Evolutionary conservation across 768 basidiomycete genomes (phyloP).

Genomic region (Leucosporidium scottii): DNA sequence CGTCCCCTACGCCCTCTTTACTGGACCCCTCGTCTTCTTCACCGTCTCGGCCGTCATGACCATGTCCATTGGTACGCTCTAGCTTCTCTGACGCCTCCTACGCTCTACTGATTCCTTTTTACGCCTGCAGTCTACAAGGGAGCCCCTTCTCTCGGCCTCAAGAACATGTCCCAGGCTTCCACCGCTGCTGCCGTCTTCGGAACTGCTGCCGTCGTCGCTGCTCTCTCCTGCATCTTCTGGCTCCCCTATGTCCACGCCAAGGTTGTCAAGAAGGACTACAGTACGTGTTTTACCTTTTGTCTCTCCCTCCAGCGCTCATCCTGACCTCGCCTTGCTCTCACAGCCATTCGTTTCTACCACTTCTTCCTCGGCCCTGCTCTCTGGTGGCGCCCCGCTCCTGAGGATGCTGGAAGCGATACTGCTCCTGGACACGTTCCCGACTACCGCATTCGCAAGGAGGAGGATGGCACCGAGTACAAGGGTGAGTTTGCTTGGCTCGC

Average conservation of each 20-base stretch:
- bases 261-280: constrained; percentile 46
- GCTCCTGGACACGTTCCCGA: constrained; percentile 39
- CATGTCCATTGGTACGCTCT: constrained; percentile 40
- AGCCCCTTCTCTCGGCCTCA: constrained; percentile 43
- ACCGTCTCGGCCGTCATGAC: constrained; percentile 41
- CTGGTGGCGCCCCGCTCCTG: constrained; percentile 42
- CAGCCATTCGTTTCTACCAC: constrained; percentile 43
- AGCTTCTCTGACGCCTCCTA: background rate
- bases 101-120: background rate
- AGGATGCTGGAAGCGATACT: constrained; percentile 35
- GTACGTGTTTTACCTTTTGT: constrained; percentile 10
- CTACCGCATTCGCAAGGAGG: constrained; percentile 34
- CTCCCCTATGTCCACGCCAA: constrained; percentile 45
- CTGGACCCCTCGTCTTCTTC: constrained; percentile 38
- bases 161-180: constrained; percentile 37
- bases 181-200: constrained; percentile 43
- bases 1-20: constrained; percentile 39
- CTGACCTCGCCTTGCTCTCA: too few relatives aligned
- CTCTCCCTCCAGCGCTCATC: background rate
- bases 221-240: constrained; percentile 45
- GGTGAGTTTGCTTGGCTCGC: background rate
- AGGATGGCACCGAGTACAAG: background rate
- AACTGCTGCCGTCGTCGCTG: constrained; percentile 41
- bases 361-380: constrained; percentile 47
- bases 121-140: constrained; percentile 42